Conservation (phyloP, 202 grass and related monocot species). For the Miscanthus sacchariflorus region DNA sequence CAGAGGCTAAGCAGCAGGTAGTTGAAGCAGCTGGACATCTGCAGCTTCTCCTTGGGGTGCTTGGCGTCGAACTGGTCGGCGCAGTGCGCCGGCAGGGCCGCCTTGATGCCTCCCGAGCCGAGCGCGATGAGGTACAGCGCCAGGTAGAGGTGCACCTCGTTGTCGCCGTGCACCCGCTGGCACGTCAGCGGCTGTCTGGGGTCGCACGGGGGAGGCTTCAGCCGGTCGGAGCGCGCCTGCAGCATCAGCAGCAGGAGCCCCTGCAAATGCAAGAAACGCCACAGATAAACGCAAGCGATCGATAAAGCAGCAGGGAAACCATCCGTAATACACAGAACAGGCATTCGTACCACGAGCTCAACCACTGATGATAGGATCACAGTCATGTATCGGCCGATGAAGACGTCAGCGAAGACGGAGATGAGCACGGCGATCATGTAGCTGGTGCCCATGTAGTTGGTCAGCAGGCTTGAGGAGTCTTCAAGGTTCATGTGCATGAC, state of each 20-base stretch:
- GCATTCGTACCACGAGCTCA: constrained; percentile 49
- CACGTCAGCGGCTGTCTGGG: constrained; percentile 33
- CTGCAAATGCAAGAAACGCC: constrained; percentile 16
- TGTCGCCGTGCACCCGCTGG: constrained; percentile 42
- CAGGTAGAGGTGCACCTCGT: constrained; percentile 52
- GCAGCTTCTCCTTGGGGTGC: constrained; percentile 60
- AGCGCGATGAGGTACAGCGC: constrained; percentile 71
- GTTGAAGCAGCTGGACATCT: constrained; percentile 89
- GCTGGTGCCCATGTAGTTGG: constrained; percentile 73
- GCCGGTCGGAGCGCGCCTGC: constrained; percentile 58
- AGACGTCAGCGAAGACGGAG: constrained; percentile 63
- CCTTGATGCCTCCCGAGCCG: constrained; percentile 73
- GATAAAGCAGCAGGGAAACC: neutral
- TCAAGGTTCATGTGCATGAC: constrained; percentile 55
- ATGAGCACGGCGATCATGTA: constrained; percentile 67
- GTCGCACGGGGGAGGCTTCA: constrained; percentile 40
- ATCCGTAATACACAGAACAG: no score
- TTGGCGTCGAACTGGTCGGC: constrained; percentile 74
- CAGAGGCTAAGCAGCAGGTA: constrained; percentile 68
- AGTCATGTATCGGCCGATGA: constrained; percentile 61
- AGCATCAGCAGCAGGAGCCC: constrained; percentile 67
- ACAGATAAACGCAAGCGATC: no score
- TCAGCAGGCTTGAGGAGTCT: constrained; percentile 57
- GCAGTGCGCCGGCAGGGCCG: constrained; percentile 63
- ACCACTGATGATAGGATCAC: constrained; percentile 55